phyloP scores from a whole-genome alignment of 768 basidiomycete species.

The Obba rivulosa region DNA sequence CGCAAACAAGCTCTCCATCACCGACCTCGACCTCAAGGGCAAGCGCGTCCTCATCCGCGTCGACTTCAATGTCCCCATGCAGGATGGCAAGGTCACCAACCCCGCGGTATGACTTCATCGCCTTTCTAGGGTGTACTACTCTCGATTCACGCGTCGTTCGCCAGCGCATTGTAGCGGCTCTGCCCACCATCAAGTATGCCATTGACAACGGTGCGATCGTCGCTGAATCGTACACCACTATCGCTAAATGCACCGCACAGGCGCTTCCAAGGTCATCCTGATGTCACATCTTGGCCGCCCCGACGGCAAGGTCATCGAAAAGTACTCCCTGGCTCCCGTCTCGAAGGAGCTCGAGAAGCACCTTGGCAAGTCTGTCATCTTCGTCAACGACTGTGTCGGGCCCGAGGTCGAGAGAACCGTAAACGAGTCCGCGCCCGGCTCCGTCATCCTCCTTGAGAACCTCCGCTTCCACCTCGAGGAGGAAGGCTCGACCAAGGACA shows the following conservation, averaged over 20 bases:
- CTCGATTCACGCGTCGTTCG: slow-evolving; percentile 6
- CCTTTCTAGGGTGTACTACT: not conserved
- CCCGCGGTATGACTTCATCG: slow-evolving; percentile 66
- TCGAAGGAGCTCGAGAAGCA: slow-evolving; percentile 73
- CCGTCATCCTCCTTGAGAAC: slow-evolving; percentile 92
- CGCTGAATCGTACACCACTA: not conserved
- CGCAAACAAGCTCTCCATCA: slow-evolving; percentile 90
- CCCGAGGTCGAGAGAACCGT: slow-evolving; percentile 79
- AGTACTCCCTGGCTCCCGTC: slow-evolving; percentile 89
- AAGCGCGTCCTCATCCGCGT: slow-evolving; percentile 93
- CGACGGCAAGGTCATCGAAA: slow-evolving; percentile 83
- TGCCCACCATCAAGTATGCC: slow-evolving; percentile 94
- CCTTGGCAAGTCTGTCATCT: slow-evolving; percentile 68
- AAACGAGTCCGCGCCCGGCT: slow-evolving; percentile 55
- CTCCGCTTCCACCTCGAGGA: slow-evolving; percentile 98
- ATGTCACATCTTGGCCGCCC: slow-evolving; percentile 99
- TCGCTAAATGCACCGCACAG: slow-evolving; percentile 33
- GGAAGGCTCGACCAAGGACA: slow-evolving; percentile 91
- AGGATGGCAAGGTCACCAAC: slow-evolving; percentile 91
- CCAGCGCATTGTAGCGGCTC: slow-evolving; percentile 94
- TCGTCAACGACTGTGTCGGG: slow-evolving; percentile 84
- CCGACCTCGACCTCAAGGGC: slow-evolving; percentile 80
- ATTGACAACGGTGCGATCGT: slow-evolving; percentile 63
- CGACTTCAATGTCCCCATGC: slow-evolving; percentile 94
- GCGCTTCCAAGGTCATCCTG: slow-evolving; percentile 77